Percentiles rank a stretch among this genome's conserved stretches.
Evolutionary conservation across 2,329 filamentous ascomycete genomes (phyloP).

Genomic region (Plenodomus lindquistii): DNA sequence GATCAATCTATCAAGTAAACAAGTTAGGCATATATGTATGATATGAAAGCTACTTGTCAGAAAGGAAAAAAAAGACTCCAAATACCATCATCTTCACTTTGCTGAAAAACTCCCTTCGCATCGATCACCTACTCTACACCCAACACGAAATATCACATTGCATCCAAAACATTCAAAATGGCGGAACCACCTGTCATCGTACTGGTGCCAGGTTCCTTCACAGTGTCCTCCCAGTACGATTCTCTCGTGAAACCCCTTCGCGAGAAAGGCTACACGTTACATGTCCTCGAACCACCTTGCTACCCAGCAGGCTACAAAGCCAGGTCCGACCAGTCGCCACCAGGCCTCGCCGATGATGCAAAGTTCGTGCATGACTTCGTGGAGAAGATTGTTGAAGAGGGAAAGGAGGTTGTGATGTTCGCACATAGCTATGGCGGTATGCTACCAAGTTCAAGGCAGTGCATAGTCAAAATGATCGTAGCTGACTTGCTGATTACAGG

Average conservation of each 20-base stretch:
- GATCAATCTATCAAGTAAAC: no score
- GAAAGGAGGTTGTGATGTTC: conserved; percentile 43
- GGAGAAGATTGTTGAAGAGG: conserved; percentile 30
- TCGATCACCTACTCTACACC: no score
- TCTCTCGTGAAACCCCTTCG: conserved; percentile 10
- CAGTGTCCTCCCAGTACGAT: conserved; percentile 15
- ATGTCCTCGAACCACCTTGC: conserved; percentile 16
- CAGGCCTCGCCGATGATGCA: conserved; percentile 37
- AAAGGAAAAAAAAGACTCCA: no score
- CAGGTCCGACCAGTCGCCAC: conserved; percentile 4
- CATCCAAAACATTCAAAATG: conserved; percentile 4
- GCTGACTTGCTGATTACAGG: background rate
- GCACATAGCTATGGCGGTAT: conserved; percentile 46
- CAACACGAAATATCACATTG: background rate
- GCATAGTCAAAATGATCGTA: background rate
- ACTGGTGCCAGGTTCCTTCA: conserved; percentile 33
- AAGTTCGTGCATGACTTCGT: conserved; percentile 28
- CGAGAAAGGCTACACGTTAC: conserved; percentile 17
- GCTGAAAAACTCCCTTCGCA: no score
- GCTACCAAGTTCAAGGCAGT: background rate
- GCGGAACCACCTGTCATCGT: conserved; percentile 23
- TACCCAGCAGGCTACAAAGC: conserved; percentile 12
- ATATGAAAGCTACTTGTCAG: no score
- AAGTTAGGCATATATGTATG: no score
- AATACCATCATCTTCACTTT: no score